These are phyloP conservation scores for Populus tremula DNA, from an alignment of 345 rosid species.

Conservation along the genomic window DNA sequence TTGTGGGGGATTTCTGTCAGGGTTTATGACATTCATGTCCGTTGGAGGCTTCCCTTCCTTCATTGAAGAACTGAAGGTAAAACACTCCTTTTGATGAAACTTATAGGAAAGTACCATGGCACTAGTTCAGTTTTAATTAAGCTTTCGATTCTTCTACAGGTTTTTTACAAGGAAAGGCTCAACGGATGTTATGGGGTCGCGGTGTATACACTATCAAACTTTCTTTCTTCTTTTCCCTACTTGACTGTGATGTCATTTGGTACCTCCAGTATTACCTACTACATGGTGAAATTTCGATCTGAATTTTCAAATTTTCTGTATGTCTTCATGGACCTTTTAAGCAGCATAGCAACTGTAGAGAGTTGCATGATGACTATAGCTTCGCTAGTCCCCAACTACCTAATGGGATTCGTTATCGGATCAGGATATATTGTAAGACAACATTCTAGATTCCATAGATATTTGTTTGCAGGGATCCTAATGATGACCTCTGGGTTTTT, in stretches of 20 bases:
- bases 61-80: conserved; percentile 52
- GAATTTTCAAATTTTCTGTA: conserved; percentile 34
- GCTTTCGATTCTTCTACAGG: conserved; percentile 20
- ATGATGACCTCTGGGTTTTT: conserved; percentile 55
- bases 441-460: not conserved
- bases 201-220: conserved; percentile 43
- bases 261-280: conserved; percentile 34
- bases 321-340: conserved; percentile 32
- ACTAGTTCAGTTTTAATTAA: not conserved
- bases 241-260: conserved; percentile 34
- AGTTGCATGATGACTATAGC: conserved; percentile 61
- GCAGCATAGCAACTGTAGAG: conserved; percentile 47
- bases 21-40: conserved; percentile 60
- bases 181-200: conserved; percentile 46
- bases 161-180: conserved; percentile 44
- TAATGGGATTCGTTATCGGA: conserved; percentile 49
- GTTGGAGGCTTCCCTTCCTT: conserved; percentile 58
- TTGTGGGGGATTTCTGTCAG: conserved; percentile 44
- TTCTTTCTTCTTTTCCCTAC: conserved; percentile 53
- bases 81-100: not conserved
- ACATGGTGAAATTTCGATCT: conserved; percentile 46
- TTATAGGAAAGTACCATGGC: not conserved
- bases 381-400: conserved; percentile 52
- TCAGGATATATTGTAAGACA: conserved; percentile 49
- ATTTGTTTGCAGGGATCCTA: conserved; percentile 36